Percentiles rank a stretch among this genome's conserved stretches.
phyloP scores from a whole-genome alignment of 2,329 filamentous ascomycete genomes.

The Aspergillus oerlinghausenensis region DNA sequence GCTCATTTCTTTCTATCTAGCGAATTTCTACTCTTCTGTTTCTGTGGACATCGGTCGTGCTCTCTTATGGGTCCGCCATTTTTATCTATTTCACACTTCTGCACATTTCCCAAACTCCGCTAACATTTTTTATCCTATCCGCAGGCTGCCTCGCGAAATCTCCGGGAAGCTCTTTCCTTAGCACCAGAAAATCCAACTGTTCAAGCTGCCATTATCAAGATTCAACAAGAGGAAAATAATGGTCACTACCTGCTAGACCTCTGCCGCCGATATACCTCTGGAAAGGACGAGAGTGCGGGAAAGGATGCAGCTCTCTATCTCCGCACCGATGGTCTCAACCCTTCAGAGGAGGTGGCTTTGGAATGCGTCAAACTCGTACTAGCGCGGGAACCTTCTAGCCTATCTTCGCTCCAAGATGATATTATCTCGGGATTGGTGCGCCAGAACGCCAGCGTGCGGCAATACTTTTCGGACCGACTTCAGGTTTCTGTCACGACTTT shows the following conservation, averaged over 20 bases:
- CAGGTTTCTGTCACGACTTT: conserved; percentile 43
- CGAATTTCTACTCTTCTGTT: background rate
- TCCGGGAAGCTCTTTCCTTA: conserved; percentile 46
- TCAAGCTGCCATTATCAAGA: conserved; percentile 42
- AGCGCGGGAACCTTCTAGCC: conserved; percentile 28
- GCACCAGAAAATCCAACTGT: conserved; percentile 43
- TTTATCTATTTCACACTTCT: conserved; percentile 1
- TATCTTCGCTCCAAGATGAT: conserved; percentile 42
- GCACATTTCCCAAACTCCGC: conserved; percentile 7
- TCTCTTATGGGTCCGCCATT: background rate
- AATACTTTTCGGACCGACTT: conserved; percentile 40
- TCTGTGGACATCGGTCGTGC: background rate
- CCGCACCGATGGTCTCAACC: conserved; percentile 39
- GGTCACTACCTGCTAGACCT: conserved; percentile 42
- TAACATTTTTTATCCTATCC: conserved; percentile 8
- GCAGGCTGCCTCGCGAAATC: conserved; percentile 44
- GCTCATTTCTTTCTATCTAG: conserved; percentile 6
- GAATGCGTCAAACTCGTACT: conserved; percentile 43
- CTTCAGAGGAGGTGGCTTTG: conserved; percentile 39
- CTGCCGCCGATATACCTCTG: conserved; percentile 39
- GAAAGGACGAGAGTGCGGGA: conserved; percentile 41
- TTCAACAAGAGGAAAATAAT: conserved; percentile 39
- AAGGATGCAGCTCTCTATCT: conserved; percentile 43
- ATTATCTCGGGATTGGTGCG: conserved; percentile 45
- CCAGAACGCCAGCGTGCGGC: conserved; percentile 40